These are phyloP conservation scores for Bipolaris bicolor DNA, from an alignment of 2,329 filamentous ascomycete species.

Conservation along the genomic window DNA sequence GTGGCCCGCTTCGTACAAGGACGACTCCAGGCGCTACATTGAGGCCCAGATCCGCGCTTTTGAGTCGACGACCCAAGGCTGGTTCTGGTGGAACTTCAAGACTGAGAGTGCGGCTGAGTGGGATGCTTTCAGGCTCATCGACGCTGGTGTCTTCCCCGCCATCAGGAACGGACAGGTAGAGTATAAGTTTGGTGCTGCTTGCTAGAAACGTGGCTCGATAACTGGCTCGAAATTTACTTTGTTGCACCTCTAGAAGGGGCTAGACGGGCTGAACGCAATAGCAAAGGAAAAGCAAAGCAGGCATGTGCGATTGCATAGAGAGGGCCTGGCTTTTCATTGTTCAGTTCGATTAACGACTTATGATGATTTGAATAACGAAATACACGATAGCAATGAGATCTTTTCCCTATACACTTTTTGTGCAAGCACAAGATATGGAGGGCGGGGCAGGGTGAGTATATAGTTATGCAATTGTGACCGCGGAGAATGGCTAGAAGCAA, in stretches of 20 bases:
- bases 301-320: neutral
- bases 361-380: constrained; percentile 4
- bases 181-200: constrained; percentile 29
- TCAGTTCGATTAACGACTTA: neutral
- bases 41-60: constrained; percentile 62
- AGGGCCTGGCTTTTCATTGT: neutral
- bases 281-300: neutral
- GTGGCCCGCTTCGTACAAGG: constrained; percentile 55
- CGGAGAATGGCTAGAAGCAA: too few species aligned
- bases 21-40: constrained; percentile 59
- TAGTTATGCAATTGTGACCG: too few species aligned
- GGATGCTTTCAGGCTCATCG: constrained; percentile 58
- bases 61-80: constrained; percentile 59
- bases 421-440: neutral
- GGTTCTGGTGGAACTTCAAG: constrained; percentile 67
- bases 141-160: constrained; percentile 58
- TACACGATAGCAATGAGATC: neutral
- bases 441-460: too few species aligned
- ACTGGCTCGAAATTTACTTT: constrained; percentile 1
- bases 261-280: neutral
- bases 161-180: constrained; percentile 28
- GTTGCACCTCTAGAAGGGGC: neutral
- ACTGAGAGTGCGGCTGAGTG: constrained; percentile 61
- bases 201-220: constrained; percentile 17
- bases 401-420: neutral